Conservation (phyloP, 768 basidiomycete species). For the Mycena amicta region DNA sequence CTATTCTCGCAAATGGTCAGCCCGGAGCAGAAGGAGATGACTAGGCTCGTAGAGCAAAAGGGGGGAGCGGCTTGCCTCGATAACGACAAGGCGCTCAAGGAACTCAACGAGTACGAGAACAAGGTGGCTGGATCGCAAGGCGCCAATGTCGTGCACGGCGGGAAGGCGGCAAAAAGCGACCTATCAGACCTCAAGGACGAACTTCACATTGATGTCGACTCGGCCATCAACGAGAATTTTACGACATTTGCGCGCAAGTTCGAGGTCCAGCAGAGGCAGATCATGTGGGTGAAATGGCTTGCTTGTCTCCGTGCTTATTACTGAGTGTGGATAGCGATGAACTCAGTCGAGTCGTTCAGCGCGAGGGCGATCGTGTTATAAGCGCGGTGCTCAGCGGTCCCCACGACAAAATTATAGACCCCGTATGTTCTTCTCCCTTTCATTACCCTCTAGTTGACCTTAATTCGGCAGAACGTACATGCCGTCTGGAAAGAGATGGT, state of each 20-base stretch:
- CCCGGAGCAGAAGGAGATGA: conserved; percentile 29
- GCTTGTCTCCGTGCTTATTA: too few species aligned
- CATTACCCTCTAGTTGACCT: too few species aligned
- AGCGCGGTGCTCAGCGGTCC: conserved; percentile 11
- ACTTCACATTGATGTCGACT: conserved; percentile 27
- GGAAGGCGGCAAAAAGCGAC: neutral
- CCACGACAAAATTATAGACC: too few species aligned
- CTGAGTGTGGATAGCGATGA: too few species aligned
- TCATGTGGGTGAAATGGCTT: too few species aligned
- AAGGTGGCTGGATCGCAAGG: conserved; percentile 1
- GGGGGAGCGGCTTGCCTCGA: conserved; percentile 27
- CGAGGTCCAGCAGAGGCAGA: conserved; percentile 32
- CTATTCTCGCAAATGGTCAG: conserved; percentile 25
- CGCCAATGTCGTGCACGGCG: too few species aligned
- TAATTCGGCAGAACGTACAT: conserved; percentile 16
- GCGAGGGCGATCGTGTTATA: conserved; percentile 35
- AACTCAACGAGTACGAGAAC: conserved; percentile 23
- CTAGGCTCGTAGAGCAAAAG: conserved; percentile 23
- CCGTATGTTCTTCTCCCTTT: too few species aligned
- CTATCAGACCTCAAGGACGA: conserved; percentile 25
- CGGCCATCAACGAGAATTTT: conserved; percentile 30
- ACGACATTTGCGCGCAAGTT: conserved; percentile 35
- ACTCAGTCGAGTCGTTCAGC: conserved; percentile 25
- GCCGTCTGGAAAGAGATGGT: conserved; percentile 17
- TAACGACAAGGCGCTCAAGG: conserved; percentile 26